These are phyloP conservation scores for Neocucurbitaria cava DNA, from an alignment of 2,329 filamentous ascomycete genomes.

Conservation along the genomic window DNA sequence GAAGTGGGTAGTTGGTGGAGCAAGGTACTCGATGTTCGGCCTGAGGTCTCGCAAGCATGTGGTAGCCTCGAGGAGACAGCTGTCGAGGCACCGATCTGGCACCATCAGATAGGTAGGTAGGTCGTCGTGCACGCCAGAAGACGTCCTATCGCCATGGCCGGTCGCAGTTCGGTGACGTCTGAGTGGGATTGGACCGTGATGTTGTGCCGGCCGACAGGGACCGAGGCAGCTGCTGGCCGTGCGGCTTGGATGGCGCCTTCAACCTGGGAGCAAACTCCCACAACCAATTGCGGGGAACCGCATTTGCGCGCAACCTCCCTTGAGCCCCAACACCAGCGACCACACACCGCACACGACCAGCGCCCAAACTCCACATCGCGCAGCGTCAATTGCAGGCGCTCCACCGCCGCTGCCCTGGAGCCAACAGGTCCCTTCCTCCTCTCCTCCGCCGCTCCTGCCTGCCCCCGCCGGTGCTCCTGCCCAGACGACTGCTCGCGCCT, in stretches of 20 bases:
- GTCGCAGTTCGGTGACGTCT: neutral
- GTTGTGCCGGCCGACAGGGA: conserved; percentile 19
- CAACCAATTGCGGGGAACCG: conserved; percentile 40
- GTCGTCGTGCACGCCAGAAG: neutral
- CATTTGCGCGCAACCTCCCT: conserved; percentile 27
- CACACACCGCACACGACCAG: conserved; percentile 22
- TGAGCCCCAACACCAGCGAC: conserved; percentile 13
- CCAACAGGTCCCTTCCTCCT: neutral
- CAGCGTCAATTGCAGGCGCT: conserved; percentile 1
- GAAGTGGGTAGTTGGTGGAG: neutral
- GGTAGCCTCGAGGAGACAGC: neutral
- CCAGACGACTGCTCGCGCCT: conserved; percentile 1
- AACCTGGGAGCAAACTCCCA: conserved; percentile 28
- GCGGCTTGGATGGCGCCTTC: conserved; percentile 12
- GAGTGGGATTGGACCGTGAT: neutral
- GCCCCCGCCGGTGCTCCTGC: neutral
- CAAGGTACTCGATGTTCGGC: neutral
- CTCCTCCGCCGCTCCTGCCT: neutral
- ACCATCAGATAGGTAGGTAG: neutral
- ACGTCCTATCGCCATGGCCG: neutral
- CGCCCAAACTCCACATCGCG: conserved; percentile 4
- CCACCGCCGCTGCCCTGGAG: conserved; percentile 6
- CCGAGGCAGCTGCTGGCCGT: conserved; percentile 19
- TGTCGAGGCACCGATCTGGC: neutral
- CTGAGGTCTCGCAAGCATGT: neutral